Conservation (phyloP, 1,284 basidiomycete genomes). For the Sporisorium graminicola region DNA sequence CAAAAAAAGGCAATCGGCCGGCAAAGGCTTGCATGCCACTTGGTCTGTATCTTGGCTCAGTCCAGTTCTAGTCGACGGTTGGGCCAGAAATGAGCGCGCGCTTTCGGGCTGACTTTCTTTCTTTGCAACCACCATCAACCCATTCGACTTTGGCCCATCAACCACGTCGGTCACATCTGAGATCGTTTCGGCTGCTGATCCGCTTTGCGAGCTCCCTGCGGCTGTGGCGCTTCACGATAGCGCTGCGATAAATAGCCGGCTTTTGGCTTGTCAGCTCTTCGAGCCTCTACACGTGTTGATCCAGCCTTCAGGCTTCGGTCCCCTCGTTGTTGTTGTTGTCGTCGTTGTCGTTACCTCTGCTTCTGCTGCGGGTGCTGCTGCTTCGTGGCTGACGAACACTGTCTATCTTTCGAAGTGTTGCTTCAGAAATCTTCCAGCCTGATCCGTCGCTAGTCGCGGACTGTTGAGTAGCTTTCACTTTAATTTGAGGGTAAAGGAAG, state of each 20-base stretch:
- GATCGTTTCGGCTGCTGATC: background rate
- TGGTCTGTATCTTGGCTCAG: background rate
- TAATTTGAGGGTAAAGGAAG: slow-evolving; percentile 2
- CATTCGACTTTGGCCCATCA: background rate
- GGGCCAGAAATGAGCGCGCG: background rate
- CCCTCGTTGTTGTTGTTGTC: background rate
- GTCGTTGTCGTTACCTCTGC: background rate
- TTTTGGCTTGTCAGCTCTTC: background rate
- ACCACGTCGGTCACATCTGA: background rate
- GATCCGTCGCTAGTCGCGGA: background rate
- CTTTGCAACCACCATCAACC: background rate
- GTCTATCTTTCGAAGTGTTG: background rate
- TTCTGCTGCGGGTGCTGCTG: background rate
- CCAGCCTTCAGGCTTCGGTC: background rate
- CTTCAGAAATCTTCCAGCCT: background rate
- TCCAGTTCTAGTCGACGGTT: background rate
- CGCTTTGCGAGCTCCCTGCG: background rate
- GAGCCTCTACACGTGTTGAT: background rate
- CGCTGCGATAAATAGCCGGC: background rate
- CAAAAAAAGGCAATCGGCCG: background rate
- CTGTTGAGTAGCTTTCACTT: background rate
- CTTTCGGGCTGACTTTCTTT: background rate
- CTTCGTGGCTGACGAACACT: background rate
- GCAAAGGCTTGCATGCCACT: no score
- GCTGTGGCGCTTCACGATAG: background rate